Conservation (phyloP, 495 filamentous ascomycete genomes). For the Penicillium desertorum region DNA sequence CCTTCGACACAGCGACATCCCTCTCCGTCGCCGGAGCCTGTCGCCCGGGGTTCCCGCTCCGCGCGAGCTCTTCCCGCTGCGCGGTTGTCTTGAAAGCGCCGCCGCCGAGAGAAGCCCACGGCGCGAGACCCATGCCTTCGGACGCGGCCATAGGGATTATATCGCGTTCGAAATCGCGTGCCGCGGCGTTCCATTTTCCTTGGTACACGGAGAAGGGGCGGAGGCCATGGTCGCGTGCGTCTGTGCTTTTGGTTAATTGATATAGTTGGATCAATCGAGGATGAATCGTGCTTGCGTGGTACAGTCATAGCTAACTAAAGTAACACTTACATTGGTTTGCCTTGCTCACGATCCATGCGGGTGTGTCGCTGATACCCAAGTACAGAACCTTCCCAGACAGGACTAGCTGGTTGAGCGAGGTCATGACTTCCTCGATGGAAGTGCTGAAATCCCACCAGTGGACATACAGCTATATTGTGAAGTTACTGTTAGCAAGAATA, state of each 20-base stretch:
- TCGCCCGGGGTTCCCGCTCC: slow-evolving; percentile 24
- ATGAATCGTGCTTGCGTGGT: no score
- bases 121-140: slow-evolving; percentile 69
- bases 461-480: slow-evolving; percentile 38
- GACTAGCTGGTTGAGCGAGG: slow-evolving; percentile 60
- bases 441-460: slow-evolving; percentile 69
- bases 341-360: slow-evolving; percentile 68
- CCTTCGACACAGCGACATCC: slow-evolving; percentile 46
- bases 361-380: slow-evolving; percentile 66
- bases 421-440: slow-evolving; percentile 69
- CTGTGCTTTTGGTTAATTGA: slow-evolving; percentile 20
- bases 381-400: slow-evolving; percentile 65
- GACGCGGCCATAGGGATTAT: slow-evolving; percentile 64
- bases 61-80: slow-evolving; percentile 22
- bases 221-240: slow-evolving; percentile 63
- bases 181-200: slow-evolving; percentile 59
- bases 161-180: slow-evolving; percentile 68
- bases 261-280: no score
- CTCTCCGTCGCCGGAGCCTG: slow-evolving; percentile 13
- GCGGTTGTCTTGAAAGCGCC: slow-evolving; percentile 42
- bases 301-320: not conserved
- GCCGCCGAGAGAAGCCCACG: slow-evolving; percentile 63
- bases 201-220: slow-evolving; percentile 67
- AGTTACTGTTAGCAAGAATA: not conserved
- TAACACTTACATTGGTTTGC: slow-evolving; percentile 52